Evolutionary conservation across 805 yeast species (phyloP), one percentile per base, ranked within the genome.

Genomic region (Candida maesae): DNA sequence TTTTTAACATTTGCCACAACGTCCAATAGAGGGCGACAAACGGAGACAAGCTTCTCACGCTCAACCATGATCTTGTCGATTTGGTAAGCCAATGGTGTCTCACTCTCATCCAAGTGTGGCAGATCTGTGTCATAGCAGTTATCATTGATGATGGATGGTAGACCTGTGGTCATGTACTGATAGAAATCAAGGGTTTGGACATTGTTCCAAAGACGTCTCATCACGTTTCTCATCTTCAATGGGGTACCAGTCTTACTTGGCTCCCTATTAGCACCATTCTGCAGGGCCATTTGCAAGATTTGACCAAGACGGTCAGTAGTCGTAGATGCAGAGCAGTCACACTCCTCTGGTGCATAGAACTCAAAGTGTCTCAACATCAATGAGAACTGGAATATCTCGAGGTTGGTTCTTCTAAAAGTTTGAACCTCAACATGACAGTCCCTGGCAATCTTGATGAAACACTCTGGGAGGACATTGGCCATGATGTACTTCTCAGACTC

Each of bases 141-240:
- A 0, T 41, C 25, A 24, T 46, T 50, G 28, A 57, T 49, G n/a
- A 55, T 25, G 7, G 60, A 49, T 1, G 59, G 57, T 12, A 41
- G 25, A 1, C 61, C 61, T 16, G 38, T 38, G 1, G 42, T 25
- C 50, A 55, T 44, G 24, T 50, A 14, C 25, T 49, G 56, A 28
- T 53, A 45, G 11, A 49, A 41, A 33, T 55, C 57, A 24, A 53
- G 24, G 14, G 44, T 47, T 3, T 48, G 38, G 18, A 54, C 39
- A 19, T 42, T 38, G 20, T 45, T 45, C 61, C 61, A 57, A 14
- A 57, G 29, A 23, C 61, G 42, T 49, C 60, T 49, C n/a, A 45
- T 31, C 25, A 51, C 14, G 28, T 54, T 55, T 12, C 42, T 35
- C 8, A 18, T n/a, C 19, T 31, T 38, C 32, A 38, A 18, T 4